Conservation (phyloP, 2,329 filamentous ascomycete species). For the Orbilia javanica region DNA sequence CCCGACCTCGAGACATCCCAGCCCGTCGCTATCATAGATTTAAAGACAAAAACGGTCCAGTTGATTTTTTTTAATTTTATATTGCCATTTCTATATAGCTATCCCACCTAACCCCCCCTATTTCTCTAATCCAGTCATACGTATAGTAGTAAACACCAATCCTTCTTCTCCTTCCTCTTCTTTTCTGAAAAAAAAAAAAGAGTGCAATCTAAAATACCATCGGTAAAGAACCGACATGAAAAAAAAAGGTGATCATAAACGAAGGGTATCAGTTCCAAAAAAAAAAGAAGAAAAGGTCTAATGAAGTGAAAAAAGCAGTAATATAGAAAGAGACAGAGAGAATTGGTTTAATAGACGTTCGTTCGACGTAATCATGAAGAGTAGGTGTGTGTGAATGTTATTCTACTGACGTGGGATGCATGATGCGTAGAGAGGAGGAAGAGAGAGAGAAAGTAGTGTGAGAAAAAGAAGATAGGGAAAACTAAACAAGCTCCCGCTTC, state of each 20-base stretch:
- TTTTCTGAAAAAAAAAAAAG: too few relatives aligned
- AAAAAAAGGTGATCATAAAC: slow-evolving; percentile 13
- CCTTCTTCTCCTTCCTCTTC: too few relatives aligned
- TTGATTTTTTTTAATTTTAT: too few relatives aligned
- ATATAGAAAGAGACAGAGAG: background rate
- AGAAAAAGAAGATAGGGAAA: slow-evolving; percentile 35
- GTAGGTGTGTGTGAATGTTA: slow-evolving; percentile 11
- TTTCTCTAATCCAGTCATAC: too few relatives aligned
- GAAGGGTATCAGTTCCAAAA: slow-evolving; percentile 43
- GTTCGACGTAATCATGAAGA: background rate
- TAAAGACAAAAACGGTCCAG: too few relatives aligned
- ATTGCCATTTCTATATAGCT: too few relatives aligned
- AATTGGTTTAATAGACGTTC: slow-evolving; percentile 12
- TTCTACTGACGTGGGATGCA: slow-evolving; percentile 14
- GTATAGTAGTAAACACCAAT: too few relatives aligned
- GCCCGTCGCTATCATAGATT: too few relatives aligned
- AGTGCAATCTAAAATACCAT: background rate
- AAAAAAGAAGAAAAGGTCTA: background rate
- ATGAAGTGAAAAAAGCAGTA: background rate
- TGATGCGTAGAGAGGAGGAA: background rate
- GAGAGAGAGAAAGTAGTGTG: background rate
- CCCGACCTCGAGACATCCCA: too few relatives aligned
- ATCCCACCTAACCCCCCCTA: too few relatives aligned
- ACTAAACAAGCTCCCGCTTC: background rate
- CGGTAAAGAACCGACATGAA: background rate